These are phyloP conservation scores for Phytopythium boreale DNA, from an alignment of 352 stramenopile genomes.

Conservation along the genomic window DNA sequence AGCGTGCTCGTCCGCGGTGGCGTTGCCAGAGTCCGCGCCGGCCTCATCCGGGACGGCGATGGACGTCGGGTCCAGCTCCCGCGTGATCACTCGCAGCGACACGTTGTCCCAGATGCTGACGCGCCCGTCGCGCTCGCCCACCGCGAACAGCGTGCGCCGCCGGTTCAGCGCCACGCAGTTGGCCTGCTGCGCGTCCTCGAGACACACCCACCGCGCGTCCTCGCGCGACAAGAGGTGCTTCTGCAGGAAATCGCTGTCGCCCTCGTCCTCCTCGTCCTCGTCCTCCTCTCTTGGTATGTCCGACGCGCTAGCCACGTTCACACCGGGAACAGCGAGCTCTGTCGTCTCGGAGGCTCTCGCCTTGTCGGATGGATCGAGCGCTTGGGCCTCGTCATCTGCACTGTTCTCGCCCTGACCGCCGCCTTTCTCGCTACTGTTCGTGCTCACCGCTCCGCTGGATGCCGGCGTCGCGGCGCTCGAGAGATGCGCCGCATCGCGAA, in stretches of 20 bases:
- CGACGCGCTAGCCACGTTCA: not conserved
- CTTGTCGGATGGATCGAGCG: too few species aligned
- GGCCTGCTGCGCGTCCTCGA: conserved; percentile 77
- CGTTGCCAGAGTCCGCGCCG: not conserved
- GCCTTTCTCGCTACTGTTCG: not conserved
- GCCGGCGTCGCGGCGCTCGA: not conserved
- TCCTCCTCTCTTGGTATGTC: not conserved
- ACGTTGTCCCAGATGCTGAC: conserved; percentile 86
- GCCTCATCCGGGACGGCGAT: conserved; percentile 36
- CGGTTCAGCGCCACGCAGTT: conserved; percentile 69
- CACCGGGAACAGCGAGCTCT: not conserved
- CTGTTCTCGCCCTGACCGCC: not conserved
- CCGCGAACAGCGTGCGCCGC: conserved; percentile 56
- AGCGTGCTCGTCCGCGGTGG: not conserved
- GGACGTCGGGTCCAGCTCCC: conserved; percentile 70
- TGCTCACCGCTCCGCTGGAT: too few species aligned
- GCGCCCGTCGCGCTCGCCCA: conserved; percentile 75
- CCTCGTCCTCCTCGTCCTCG: conserved; percentile 25
- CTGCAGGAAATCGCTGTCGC: conserved; percentile 52
- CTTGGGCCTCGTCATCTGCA: not conserved
- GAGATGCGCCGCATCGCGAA: conserved; percentile 13
- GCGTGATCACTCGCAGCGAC: conserved; percentile 71
- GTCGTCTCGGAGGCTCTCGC: not conserved
- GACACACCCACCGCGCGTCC: conserved; percentile 46
- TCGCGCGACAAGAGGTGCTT: conserved; percentile 55